phyloP scores from a whole-genome alignment of 192 early-diverging fungal genomes.

The Coemansia aciculifera region DNA sequence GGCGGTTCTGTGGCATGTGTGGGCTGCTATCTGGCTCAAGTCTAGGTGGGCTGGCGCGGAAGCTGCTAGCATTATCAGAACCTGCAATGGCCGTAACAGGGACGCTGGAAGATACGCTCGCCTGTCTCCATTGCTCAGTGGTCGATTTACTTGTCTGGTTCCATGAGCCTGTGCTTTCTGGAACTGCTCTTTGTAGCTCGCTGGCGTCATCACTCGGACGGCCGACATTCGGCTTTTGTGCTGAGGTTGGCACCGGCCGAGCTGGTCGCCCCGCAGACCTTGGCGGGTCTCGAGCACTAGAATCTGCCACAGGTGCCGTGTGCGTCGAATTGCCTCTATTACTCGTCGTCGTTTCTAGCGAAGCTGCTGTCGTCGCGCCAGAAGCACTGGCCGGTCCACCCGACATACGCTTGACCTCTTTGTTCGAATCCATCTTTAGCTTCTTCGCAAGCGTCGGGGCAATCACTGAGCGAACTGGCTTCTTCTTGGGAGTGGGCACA shows the following conservation, averaged over 20 bases:
- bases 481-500: slow-evolving; percentile 29
- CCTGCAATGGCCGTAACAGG: neutral
- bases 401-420: slow-evolving; percentile 6
- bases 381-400: neutral
- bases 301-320: neutral
- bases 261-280: slow-evolving; percentile 1
- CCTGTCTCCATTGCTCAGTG: neutral
- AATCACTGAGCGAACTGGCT: slow-evolving; percentile 32
- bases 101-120: neutral
- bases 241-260: slow-evolving; percentile 2
- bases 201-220: neutral
- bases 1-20: neutral
- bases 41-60: neutral
- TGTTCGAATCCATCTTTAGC: slow-evolving; percentile 9
- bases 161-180: neutral
- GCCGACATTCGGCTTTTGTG: slow-evolving; percentile 1
- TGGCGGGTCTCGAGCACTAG: slow-evolving; percentile 1
- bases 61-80: neutral
- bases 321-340: neutral
- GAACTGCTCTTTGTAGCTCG: neutral
- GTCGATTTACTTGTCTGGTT: neutral
- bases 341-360: neutral
- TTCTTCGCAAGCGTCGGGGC: slow-evolving; percentile 34
- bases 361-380: neutral
- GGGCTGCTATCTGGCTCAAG: neutral